Base-by-base conservation (phyloP, 2,329 filamentous ascomycete species). In the Phaeomoniella chlamydospora region DNA sequence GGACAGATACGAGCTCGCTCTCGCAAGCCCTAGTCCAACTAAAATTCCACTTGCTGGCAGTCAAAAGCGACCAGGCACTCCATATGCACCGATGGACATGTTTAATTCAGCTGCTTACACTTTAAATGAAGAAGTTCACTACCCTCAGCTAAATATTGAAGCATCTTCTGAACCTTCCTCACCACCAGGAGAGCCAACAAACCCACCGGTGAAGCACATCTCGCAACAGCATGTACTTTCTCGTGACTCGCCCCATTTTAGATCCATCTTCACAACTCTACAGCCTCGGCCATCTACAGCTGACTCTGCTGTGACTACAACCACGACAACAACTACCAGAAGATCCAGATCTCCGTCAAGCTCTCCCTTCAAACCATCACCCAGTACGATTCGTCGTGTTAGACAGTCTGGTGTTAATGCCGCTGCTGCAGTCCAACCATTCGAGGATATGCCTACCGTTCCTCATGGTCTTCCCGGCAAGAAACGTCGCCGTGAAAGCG, bases 311-410 rank as follows among this genome's bases (percentile, higher is more conserved):
- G 22, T 9, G 9, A 9, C 22, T n/a, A 39, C 32, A 18, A 22
- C 18, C 3, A 30, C 43, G 16, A 36, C 43, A 6, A 42, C 39
- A 12, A 34, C 44, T 17, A 43, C 45, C n/a, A 6, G 22, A 26
- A 26, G n/a, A n/a, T 26, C 22, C 6, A 61, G 37, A 69, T 69
- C 48, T 68, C 62, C 4, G 67, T 70, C 55, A 53, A 62, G 41
- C 5, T 26, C 22, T n/a, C 22, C 22, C n/a, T 26, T 26, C 22
- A 30, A 34, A 16, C 37, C 40, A 19, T 45, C 43, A n/a, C 45
- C 54, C 1, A 51, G 59, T 9, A 57, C 56, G 4, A 57, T 65
- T 39, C 59, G 62, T 18, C 53, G 54, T 12, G 56, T 64, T 29
- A 53, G 57, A 22, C 49, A 50, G 2, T 58, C 57, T 3, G 22